Conservation (phyloP, 1,284 basidiomycete genomes). For the Sporisorium scitamineum region DNA sequence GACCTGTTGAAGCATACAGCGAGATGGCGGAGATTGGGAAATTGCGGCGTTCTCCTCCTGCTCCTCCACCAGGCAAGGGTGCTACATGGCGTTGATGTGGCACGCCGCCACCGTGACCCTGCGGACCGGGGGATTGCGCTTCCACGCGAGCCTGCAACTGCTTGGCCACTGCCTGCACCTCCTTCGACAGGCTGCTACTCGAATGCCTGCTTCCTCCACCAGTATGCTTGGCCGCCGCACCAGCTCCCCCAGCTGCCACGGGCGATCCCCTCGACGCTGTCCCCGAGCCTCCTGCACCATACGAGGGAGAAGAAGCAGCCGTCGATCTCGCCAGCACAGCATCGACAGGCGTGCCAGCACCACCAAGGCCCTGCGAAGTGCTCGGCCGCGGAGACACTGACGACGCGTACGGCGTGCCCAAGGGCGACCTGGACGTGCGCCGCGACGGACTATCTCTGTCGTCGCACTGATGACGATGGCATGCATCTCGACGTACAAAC, state of each 20-base stretch:
- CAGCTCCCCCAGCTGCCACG: constrained; percentile 2
- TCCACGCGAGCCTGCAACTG: constrained; percentile 47
- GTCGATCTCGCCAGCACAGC: constrained; percentile 8
- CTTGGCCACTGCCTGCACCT: constrained; percentile 46
- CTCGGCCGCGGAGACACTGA: constrained; percentile 27
- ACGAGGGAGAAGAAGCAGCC: not conserved
- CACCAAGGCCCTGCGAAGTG: constrained; percentile 7
- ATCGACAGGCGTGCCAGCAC: constrained; percentile 6
- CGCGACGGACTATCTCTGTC: constrained; percentile 19
- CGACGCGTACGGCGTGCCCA: constrained; percentile 19
- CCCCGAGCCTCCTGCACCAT: not conserved
- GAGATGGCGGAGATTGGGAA: constrained; percentile 46
- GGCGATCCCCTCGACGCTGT: constrained; percentile 16
- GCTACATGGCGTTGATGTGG: constrained; percentile 15
- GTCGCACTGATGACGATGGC: constrained; percentile 60
- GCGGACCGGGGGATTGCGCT: constrained; percentile 35
- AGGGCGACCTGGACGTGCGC: constrained; percentile 24
- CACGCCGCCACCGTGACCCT: constrained; percentile 1
- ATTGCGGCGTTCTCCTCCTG: constrained; percentile 32
- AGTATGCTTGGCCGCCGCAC: not conserved
- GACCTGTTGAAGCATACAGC: constrained; percentile 38
- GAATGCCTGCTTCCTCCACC: constrained; percentile 6
- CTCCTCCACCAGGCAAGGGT: constrained; percentile 22
- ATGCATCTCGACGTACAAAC: constrained; percentile 65
- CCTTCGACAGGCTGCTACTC: constrained; percentile 38